phyloP scores from a whole-genome alignment of 1,284 basidiomycete genomes.

The Rhodotorula mucilaginosa region DNA sequence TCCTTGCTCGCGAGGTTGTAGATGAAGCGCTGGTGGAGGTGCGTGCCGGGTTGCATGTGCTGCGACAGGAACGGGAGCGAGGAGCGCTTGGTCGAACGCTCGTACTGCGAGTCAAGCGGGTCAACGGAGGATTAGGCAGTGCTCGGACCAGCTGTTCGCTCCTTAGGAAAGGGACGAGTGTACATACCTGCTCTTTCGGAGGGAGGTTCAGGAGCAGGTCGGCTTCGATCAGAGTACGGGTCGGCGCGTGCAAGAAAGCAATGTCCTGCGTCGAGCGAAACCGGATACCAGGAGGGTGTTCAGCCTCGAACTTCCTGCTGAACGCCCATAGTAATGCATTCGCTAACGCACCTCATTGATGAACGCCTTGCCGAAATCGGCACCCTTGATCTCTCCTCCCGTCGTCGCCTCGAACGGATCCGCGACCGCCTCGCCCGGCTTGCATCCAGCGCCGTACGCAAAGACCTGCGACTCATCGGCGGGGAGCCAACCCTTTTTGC shows the following conservation, averaged over 20 bases:
- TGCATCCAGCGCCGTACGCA: constrained; percentile 8
- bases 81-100: constrained; percentile 57
- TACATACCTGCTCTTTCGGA: constrained; percentile 70
- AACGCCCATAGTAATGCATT: too few species aligned
- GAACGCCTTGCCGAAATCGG: constrained; percentile 34
- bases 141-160: background rate
- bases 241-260: constrained; percentile 76
- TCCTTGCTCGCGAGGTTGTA: constrained; percentile 57
- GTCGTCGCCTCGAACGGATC: constrained; percentile 40
- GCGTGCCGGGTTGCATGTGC: constrained; percentile 60
- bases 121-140: background rate
- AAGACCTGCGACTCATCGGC: constrained; percentile 21
- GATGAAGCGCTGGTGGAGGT: constrained; percentile 58
- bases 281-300: too few species aligned
- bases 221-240: constrained; percentile 76
- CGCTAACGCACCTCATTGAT: constrained; percentile 42
- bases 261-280: too few species aligned
- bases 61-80: constrained; percentile 55
- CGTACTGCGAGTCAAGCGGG: constrained; percentile 45
- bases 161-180: too few species aligned
- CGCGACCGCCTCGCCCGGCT: constrained; percentile 16
- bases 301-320: background rate
- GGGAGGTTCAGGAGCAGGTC: constrained; percentile 91
- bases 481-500: constrained; percentile 26
- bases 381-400: constrained; percentile 37